A percentile compares a stretch with the other conserved stretches of the same genome.
phyloP scores from a whole-genome alignment of 306 rosid genomes.

The Cyclanthera cordifolia region DNA sequence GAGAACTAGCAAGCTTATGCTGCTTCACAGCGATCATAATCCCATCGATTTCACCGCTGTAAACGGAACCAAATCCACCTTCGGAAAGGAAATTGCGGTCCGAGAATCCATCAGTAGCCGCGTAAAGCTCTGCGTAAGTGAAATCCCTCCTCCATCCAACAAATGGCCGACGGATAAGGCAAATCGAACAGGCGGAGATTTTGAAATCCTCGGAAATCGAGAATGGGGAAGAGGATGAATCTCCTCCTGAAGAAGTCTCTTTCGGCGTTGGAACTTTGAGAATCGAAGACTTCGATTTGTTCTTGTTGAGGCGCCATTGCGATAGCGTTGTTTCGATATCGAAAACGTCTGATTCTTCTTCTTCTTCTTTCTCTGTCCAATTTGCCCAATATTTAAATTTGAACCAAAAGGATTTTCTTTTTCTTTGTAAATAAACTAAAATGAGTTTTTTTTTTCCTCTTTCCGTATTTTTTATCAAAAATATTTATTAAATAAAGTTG shows the following conservation, averaged over 20 bases:
- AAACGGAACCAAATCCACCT: slow-evolving; percentile 83
- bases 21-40: slow-evolving; percentile 66
- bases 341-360: neutral
- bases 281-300: neutral
- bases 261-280: neutral
- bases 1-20: slow-evolving; percentile 48
- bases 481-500: no score
- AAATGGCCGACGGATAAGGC: slow-evolving; percentile 47
- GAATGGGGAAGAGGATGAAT: neutral
- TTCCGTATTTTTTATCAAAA: no score
- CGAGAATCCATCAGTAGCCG: slow-evolving; percentile 53
- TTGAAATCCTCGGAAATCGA: slow-evolving; percentile 25
- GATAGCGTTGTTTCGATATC: neutral
- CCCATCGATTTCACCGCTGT: slow-evolving; percentile 44
- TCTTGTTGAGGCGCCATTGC: slow-evolving; percentile 1
- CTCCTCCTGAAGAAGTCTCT: neutral
- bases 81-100: slow-evolving; percentile 48
- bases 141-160: slow-evolving; percentile 48
- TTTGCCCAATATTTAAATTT: neutral
- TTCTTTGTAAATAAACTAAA: neutral
- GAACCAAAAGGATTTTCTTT: neutral
- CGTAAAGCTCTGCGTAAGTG: slow-evolving; percentile 37
- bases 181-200: slow-evolving; percentile 36
- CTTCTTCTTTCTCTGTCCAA: neutral
- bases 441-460: neutral